A percentile compares a stretch with the other conserved stretches of the same genome.
These are phyloP conservation scores for Saposhnikovia divaricata DNA, from an alignment of 129 eudicot species.

Conservation along the genomic window DNA sequence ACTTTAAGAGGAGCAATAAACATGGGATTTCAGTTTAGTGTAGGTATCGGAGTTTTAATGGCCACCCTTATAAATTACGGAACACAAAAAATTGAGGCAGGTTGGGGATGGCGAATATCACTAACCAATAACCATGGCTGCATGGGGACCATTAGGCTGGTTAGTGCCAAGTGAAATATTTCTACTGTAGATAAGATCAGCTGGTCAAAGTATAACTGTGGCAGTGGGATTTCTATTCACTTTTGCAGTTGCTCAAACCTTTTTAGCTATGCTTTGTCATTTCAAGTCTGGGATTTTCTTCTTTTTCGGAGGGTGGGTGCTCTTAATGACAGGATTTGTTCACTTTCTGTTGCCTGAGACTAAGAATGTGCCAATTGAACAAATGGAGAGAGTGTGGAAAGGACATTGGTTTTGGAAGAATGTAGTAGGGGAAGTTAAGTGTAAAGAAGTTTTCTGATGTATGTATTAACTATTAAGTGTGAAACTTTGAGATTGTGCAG, in stretches of 20 bases:
- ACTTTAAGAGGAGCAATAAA: slow-evolving; percentile 47
- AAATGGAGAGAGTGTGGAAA: slow-evolving; percentile 51
- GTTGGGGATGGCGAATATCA: slow-evolving; percentile 65
- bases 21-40: slow-evolving; percentile 42
- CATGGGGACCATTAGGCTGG: slow-evolving; percentile 89
- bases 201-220: slow-evolving; percentile 51
- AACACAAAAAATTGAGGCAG: slow-evolving; percentile 35
- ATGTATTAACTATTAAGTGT: not conserved
- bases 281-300: slow-evolving; percentile 49
- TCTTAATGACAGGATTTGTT: slow-evolving; percentile 48
- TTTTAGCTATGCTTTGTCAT: slow-evolving; percentile 50
- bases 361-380: slow-evolving; percentile 55
- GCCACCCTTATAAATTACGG: slow-evolving; percentile 47
- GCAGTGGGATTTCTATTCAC: slow-evolving; percentile 52
- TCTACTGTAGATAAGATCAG: slow-evolving; percentile 55
- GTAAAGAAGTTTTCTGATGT: too few relatives aligned
- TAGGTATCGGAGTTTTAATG: slow-evolving; percentile 32
- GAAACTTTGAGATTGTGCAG: not conserved
- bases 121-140: slow-evolving; percentile 47
- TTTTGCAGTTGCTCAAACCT: slow-evolving; percentile 44
- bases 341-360: slow-evolving; percentile 57
- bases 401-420: slow-evolving; percentile 61
- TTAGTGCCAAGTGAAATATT: slow-evolving; percentile 64
- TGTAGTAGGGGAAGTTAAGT: slow-evolving; percentile 13
- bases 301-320: slow-evolving; percentile 71